Percentiles rank a stretch among this genome's conserved stretches.
phyloP scores from a whole-genome alignment of 305 asterid species.

The Plantago coronopus region DNA sequence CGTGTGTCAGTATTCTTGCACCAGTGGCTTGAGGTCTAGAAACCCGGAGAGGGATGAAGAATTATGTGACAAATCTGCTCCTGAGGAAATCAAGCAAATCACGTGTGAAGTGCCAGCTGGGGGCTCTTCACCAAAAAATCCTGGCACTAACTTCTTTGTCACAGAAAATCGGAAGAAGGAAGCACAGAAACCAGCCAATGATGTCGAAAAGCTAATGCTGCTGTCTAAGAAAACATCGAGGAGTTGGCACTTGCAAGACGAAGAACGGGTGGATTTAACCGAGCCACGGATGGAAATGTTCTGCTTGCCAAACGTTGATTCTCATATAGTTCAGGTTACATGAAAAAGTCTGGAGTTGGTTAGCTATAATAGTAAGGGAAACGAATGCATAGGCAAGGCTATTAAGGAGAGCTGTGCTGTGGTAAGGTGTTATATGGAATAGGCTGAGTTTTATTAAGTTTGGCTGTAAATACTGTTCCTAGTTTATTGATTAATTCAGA shows the following conservation, averaged over 20 bases:
- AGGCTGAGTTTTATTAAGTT: too few relatives aligned
- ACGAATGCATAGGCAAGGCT: too few relatives aligned
- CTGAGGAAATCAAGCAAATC: constrained; percentile 63
- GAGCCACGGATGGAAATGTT: constrained; percentile 82
- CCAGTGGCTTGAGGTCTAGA: constrained; percentile 23
- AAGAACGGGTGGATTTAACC: constrained; percentile 66
- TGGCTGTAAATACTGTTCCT: too few relatives aligned
- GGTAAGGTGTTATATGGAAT: too few relatives aligned
- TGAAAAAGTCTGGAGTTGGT: neutral
- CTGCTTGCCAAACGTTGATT: constrained; percentile 39
- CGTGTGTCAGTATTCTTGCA: constrained; percentile 35
- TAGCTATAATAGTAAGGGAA: neutral
- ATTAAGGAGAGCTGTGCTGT: too few relatives aligned
- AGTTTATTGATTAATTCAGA: too few relatives aligned
- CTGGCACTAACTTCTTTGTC: constrained; percentile 19
- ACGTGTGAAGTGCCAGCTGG: constrained; percentile 39
- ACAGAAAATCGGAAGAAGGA: constrained; percentile 25
- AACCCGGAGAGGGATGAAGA: constrained; percentile 25
- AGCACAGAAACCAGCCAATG: constrained; percentile 27
- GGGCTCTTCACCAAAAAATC: constrained; percentile 24
- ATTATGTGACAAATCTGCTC: constrained; percentile 23
- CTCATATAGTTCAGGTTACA: constrained; percentile 31
- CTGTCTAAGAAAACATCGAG: constrained; percentile 30
- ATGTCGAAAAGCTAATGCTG: constrained; percentile 41
- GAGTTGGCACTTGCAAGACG: constrained; percentile 40